Evolutionary conservation across 73 alveolate species (phyloP), one percentile per base, ranked within the genome.

Genomic region (Effrenium voratum): DNA sequence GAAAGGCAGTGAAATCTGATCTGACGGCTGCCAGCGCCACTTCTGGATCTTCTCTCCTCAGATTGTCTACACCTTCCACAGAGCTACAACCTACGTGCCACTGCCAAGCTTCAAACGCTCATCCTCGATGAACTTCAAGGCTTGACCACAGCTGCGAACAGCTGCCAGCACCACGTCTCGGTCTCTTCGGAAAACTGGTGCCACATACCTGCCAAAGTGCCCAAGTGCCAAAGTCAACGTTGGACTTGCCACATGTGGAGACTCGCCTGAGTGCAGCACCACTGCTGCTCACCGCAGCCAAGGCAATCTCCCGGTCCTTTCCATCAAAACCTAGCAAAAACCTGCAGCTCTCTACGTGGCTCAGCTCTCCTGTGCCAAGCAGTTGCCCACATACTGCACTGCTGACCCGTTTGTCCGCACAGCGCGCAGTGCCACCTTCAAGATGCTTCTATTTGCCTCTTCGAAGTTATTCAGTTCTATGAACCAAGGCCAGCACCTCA

Each of bases 121-220:
- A 16, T 85, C 94, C 47, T 55, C 81, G 46, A 85, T 47, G 28
- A 72, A 72, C 82, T 72, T 72, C 84, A 63, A 59, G 43, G 95
- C 95, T 40, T 87, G 95, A 49, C 95, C 95, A 87, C 34, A 87
- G 83, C 95, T 87, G 84, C 95, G 79, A 49, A 87, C 95, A 16
- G 93, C 93, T 10, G 38, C 95, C 28, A 63, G 95, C 68, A 87
- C 95, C 84, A 87, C 95, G 41, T 87, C 95, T 26, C 95, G 95
- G 68, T 87, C 95, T 47, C 57, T 60, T 49, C 95, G 76, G 47
- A 87, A 87, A 50, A 5, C 36, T 34, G 95, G 95, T 10, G 52
- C 82, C 68, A 87, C 84, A 28, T 87, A 87, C 79, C 95, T 87
- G 84, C 12, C 19, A n/a, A 46, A 46, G 63, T 8, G 19, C 8